These are phyloP conservation scores for Vanderwaltozyma yarrowii DNA, from an alignment of 805 yeast species.

Conservation along the genomic window DNA sequence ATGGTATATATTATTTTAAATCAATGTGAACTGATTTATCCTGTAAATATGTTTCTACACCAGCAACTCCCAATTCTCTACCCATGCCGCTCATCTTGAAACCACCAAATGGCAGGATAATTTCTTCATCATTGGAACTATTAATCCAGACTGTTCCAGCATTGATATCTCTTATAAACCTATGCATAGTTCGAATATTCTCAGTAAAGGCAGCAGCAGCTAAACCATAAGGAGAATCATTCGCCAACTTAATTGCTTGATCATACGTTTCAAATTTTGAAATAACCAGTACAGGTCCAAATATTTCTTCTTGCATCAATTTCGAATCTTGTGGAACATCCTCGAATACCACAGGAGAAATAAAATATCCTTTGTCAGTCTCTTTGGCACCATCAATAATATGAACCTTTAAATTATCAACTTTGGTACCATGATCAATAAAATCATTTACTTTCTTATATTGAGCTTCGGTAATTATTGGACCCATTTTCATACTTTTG, in stretches of 20 bases:
- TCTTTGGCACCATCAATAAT: slow-evolving; percentile 21
- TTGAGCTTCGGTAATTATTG: slow-evolving; percentile 43
- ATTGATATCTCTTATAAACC: slow-evolving; percentile 46
- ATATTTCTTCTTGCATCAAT: slow-evolving; percentile 49
- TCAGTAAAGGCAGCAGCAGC: slow-evolving; percentile 51
- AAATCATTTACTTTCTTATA: slow-evolving; percentile 46
- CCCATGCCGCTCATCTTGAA: slow-evolving; percentile 61
- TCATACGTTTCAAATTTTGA: slow-evolving; percentile 42
- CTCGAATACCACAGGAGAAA: slow-evolving; percentile 44
- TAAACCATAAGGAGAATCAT: slow-evolving; percentile 46
- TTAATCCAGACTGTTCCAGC: slow-evolving; percentile 56
- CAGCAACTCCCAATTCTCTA: slow-evolving; percentile 66
- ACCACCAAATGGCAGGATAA: slow-evolving; percentile 53
- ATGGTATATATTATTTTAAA: neutral
- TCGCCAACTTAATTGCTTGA: slow-evolving; percentile 44
- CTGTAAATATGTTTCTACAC: slow-evolving; percentile 60
- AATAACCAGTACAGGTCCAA: slow-evolving; percentile 55
- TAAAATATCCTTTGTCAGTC: slow-evolving; percentile 30
- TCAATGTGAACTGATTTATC: slow-evolving; percentile 60
- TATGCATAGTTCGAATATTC: slow-evolving; percentile 38
- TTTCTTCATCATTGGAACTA: slow-evolving; percentile 46
- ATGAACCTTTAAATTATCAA: slow-evolving; percentile 44
- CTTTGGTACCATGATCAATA: slow-evolving; percentile 41
- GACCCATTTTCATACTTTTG: slow-evolving; percentile 33
- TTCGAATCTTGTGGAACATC: slow-evolving; percentile 42